Percentiles rank a stretch among this genome's conserved stretches.
Evolutionary conservation across 768 basidiomycete species (phyloP).

Genomic region (Boletus sp.): DNA sequence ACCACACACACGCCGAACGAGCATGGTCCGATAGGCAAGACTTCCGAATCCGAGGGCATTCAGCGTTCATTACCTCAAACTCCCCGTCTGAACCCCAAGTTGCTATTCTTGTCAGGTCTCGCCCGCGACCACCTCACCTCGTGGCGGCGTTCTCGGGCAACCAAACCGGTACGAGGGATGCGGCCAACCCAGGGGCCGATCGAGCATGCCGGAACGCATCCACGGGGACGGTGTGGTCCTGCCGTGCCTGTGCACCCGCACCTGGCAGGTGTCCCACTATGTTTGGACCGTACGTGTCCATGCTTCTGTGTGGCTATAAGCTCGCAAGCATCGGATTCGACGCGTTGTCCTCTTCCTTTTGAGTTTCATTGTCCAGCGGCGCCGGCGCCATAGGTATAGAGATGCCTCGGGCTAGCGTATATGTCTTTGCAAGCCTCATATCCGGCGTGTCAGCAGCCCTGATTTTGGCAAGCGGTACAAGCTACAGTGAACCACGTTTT

Average conservation of each 20-base stretch:
- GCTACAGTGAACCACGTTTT: conserved; percentile 47
- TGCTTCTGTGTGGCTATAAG: conserved; percentile 25
- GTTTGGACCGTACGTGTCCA: conserved; percentile 21
- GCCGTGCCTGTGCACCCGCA: conserved; percentile 20
- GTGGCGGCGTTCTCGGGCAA: conserved; percentile 7
- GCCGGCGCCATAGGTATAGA: conserved; percentile 14
- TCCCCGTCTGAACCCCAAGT: background rate
- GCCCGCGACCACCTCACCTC: conserved; percentile 13
- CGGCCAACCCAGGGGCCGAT: background rate
- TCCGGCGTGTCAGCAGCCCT: conserved; percentile 19
- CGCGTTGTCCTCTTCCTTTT: conserved; percentile 8
- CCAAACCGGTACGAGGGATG: conserved; percentile 5
- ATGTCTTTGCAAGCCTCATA: conserved; percentile 21
- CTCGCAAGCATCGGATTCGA: background rate
- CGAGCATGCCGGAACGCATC: conserved; percentile 1
- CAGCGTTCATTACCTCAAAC: conserved; percentile 24
- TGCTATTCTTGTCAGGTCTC: background rate
- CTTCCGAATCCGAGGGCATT: conserved; percentile 11
- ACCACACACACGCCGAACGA: conserved; percentile 13
- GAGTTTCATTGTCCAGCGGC: conserved; percentile 5
- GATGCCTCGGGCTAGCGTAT: conserved; percentile 21
- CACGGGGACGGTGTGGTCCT: conserved; percentile 13
- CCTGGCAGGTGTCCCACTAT: conserved; percentile 18
- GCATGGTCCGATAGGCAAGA: conserved; percentile 11
- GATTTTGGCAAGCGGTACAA: conserved; percentile 11